Evolutionary conservation across 2,329 filamentous ascomycete species (phyloP), one percentile per base, ranked within the genome.

Genomic region (Trichoderma hamatum): DNA sequence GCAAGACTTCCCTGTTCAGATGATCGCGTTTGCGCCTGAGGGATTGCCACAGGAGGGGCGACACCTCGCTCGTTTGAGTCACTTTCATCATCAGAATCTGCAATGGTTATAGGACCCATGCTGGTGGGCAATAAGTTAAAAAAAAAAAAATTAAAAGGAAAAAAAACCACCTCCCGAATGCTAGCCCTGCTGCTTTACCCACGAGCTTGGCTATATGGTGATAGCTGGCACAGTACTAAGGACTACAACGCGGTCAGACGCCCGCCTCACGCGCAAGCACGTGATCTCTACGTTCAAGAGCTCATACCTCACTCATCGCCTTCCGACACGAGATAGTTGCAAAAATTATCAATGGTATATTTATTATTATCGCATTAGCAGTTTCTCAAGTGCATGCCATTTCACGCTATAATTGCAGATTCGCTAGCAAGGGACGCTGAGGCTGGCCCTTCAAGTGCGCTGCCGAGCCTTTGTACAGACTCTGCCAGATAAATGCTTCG

Each of bases 401-500:
- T 65, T 67, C 54, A 49, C 39, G 63, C 73, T 76, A 81, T 65
- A 81, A 73, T 64, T 81, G 79, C 68, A 81, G 69, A 65, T 81
- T 78, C 30, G 78, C 77, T 54, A 80, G 72, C 3, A 78, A 73
- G 54, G 77, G 77, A 54, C 78, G 78, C 49, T 75, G 76, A 9
- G 80, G 78, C 63, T 80, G 84, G 14, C 87, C 86, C 72, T 89
- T 87, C 70, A 99, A 83, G 82, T 99, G 96, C 46, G 96, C 96
- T 67, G 93, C 91, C 11, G 94, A 97, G 61, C 95, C 95, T 76
- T 96, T 94, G 82, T 97, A 99, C 55, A 99, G 84, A 77, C 93
- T 97, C 82, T 99, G 94, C 96, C 96, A 99, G 72, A 99, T 97
- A 76, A 96, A 99, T 3, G 96, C 96, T 82, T 99, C 96, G 77